A percentile compares a stretch with the other conserved stretches of the same genome.
These are phyloP conservation scores for Rhizopogon rudus DNA, from an alignment of 768 basidiomycete genomes.

Conservation along the genomic window DNA sequence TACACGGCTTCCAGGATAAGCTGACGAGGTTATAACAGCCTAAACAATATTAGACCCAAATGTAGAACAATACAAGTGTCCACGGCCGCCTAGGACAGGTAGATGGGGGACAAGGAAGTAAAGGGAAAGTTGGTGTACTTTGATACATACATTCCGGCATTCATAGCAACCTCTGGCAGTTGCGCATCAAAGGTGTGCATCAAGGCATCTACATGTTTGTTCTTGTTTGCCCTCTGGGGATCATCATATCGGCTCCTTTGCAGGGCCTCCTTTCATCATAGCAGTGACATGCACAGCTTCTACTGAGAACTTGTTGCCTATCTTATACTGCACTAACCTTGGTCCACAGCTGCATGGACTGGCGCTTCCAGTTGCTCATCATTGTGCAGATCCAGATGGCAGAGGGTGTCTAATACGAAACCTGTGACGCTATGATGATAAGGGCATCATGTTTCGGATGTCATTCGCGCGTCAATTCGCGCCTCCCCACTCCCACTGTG, in stretches of 20 bases:
- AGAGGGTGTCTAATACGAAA: neutral
- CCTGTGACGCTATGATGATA: neutral
- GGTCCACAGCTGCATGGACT: too few relatives aligned
- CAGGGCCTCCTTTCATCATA: constrained; percentile 1
- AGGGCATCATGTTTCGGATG: neutral
- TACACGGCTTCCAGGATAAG: neutral
- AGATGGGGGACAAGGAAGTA: constrained; percentile 1
- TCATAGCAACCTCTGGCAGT: constrained; percentile 16
- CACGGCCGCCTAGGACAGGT: neutral
- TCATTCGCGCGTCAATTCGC: too few relatives aligned
- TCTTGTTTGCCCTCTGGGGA: constrained; percentile 7
- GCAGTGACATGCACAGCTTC: neutral
- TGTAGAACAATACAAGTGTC: neutral
- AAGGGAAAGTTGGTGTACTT: neutral
- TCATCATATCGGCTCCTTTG: neutral
- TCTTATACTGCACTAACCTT: too few relatives aligned
- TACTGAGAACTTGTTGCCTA: neutral
- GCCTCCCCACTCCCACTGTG: neutral
- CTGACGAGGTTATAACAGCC: neutral
- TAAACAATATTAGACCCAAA: neutral
- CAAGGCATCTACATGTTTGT: constrained; percentile 8
- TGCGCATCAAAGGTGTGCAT: constrained; percentile 13
- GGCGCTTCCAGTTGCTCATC: too few relatives aligned
- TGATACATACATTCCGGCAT: constrained; percentile 10
- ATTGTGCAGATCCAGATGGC: too few relatives aligned